Base-by-base conservation (phyloP, 2,329 filamentous ascomycete species). In the Canariomyces notabilis region DNA sequence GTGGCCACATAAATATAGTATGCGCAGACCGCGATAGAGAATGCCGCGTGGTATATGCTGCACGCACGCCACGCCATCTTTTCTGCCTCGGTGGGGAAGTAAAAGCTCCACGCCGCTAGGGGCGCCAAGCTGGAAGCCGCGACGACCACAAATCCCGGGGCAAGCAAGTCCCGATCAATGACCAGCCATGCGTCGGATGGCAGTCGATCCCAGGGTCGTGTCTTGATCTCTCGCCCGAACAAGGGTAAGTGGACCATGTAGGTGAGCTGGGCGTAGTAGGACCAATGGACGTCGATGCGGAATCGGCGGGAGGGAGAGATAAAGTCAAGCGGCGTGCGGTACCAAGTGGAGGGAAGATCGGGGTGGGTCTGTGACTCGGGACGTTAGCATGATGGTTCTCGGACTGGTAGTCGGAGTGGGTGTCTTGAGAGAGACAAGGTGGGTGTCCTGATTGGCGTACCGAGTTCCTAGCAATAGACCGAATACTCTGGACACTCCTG, bases 281-380 rank as follows among this genome's bases (percentile, higher is more conserved):
- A 33, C 59, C 58, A 62, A 23, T 59, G 51, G 1, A 49, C 44
- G 23, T 53, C 52, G 7, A 59, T 43, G 4, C 44, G 39, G 15
- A 58, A 57, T 1, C 37, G 19, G 2, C 48, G 46, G 5, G 40
- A 32, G 2, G 44, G 40, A n/a, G 26, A 15, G 22, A 67, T 49
- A n/a, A 66, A 66, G 16, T 67, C 61, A 1, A 68, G 38, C 1
- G 64, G 66, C 0, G 64, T 67, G 8, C 53, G 54, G 15, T 59
- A 52, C 48, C 60, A 67, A 5, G 49, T 18, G 4, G 54, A 39
- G 1, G 47, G 22, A 18, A 58, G 45, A 3, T 42, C 31, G 26
- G 46, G 48, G 53, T 64, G 53, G 2, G 56, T 61, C 57, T 65
- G n/a, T n/a, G n/a, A n/a, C n/a, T n/a, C n/a, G n/a, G n/a, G n/a